These are phyloP conservation scores for Kwoniella sp. DNA, from an alignment of 768 basidiomycete species.

Conservation along the genomic window DNA sequence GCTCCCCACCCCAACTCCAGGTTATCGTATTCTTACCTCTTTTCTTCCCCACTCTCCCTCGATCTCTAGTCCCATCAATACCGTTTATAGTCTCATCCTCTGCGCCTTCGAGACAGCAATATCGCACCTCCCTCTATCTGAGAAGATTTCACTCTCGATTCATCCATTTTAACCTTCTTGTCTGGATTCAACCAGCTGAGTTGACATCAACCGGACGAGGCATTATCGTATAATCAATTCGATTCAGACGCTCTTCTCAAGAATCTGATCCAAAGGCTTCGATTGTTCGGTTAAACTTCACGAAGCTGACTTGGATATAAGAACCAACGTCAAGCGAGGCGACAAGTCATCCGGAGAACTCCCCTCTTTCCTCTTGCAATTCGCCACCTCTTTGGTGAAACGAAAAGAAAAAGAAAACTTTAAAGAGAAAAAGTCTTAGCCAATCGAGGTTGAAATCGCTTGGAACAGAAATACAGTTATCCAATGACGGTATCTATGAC, in stretches of 20 bases:
- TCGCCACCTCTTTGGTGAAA: background rate
- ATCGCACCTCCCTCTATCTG: background rate
- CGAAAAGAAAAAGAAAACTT: background rate
- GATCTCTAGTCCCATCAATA: background rate
- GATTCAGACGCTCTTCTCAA: background rate
- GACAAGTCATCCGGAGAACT: background rate
- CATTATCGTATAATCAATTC: background rate
- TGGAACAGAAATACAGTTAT: background rate
- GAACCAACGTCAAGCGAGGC: background rate
- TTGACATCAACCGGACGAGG: background rate
- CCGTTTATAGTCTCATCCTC: background rate
- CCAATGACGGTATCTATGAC: constrained; percentile 3
- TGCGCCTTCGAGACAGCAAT: background rate
- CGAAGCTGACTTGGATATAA: too few species aligned
- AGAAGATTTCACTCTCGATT: background rate
- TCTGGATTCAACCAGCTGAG: background rate
- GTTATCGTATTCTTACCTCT: background rate
- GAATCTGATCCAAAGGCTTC: background rate
- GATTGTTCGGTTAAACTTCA: background rate
- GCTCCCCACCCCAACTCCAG: background rate
- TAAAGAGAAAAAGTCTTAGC: background rate
- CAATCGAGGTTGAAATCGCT: background rate
- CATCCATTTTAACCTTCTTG: background rate
- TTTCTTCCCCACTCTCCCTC: background rate
- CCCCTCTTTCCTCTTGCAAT: background rate